Conservation (phyloP, 2,329 filamentous ascomycete species). For the Fusarium sp. region DNA sequence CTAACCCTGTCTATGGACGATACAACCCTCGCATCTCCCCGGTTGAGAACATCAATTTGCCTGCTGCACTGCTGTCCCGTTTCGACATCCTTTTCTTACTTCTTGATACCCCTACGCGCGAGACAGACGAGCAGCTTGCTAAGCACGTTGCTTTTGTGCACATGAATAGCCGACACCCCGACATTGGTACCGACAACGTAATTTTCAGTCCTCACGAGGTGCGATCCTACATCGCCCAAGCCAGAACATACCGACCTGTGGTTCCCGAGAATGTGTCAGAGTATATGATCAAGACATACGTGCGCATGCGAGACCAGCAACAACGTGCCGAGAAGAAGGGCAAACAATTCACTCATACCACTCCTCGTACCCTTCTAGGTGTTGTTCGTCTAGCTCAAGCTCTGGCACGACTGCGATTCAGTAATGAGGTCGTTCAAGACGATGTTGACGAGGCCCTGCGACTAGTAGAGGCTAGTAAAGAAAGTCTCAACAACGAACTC, state of each 20-base stretch:
- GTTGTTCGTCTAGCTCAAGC: constrained; percentile 94
- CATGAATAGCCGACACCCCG: constrained; percentile 95
- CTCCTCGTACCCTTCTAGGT: constrained; percentile 91
- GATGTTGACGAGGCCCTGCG: constrained; percentile 96
- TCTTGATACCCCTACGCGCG: constrained; percentile 90
- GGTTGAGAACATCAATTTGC: constrained; percentile 98
- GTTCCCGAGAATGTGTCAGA: constrained; percentile 89
- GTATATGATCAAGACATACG: constrained; percentile 97
- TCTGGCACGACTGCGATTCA: constrained; percentile 90
- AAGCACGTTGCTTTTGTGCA: constrained; percentile 97
- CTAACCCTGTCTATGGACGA: constrained; percentile 95
- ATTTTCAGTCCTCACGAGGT: constrained; percentile 94
- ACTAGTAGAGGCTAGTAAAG: constrained; percentile 92
- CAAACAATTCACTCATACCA: constrained; percentile 94
- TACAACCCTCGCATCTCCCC: constrained; percentile 98
- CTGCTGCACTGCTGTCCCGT: constrained; percentile 94
- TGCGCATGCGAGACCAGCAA: constrained; percentile 91
- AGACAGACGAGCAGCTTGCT: constrained; percentile 91
- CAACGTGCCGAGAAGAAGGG: constrained; percentile 91
- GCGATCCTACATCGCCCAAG: constrained; percentile 93
- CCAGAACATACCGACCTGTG: constrained; percentile 86
- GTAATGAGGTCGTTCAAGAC: constrained; percentile 83
- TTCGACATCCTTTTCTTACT: constrained; percentile 98
- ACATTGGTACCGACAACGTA: constrained; percentile 69
- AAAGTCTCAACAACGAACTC: constrained; percentile 82